phyloP scores from a whole-genome alignment of 2,329 filamentous ascomycete genomes.

The Colletotrichum theobromicola region DNA sequence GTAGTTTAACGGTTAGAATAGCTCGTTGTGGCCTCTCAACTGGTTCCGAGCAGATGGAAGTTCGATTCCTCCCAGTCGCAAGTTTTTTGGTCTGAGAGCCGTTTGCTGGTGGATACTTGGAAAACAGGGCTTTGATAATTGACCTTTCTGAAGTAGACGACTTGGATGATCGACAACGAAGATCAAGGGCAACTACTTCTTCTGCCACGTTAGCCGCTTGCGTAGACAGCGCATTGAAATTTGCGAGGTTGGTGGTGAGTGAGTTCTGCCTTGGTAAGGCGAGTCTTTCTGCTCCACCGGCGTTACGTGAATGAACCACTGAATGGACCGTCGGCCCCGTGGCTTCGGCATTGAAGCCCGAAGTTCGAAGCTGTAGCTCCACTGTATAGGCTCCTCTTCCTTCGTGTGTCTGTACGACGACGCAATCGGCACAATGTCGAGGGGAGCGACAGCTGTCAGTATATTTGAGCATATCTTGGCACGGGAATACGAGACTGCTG shows the following conservation, averaged over 20 bases:
- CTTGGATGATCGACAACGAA: not conserved
- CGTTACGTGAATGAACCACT: conserved; percentile 4
- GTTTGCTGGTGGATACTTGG: not conserved
- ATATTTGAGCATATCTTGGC: not conserved
- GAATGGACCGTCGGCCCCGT: not conserved
- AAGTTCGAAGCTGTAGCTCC: not conserved
- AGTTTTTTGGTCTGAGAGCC: not conserved
- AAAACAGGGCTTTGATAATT: not conserved
- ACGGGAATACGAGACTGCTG: not conserved
- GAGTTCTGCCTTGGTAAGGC: not conserved
- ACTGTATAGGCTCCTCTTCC: conserved; percentile 16
- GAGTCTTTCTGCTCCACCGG: not conserved
- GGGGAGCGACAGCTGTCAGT: not conserved
- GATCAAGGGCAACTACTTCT: not conserved
- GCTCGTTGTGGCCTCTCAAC: conserved; percentile 12
- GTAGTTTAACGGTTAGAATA: conserved; percentile 13
- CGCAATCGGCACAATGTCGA: not conserved
- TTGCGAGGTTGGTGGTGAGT: not conserved
- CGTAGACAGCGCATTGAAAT: not conserved
- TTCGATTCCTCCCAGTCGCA: conserved; percentile 11
- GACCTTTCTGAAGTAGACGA: not conserved
- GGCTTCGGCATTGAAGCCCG: conserved; percentile 10
- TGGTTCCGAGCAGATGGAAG: conserved; percentile 14
- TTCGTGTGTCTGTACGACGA: not conserved
- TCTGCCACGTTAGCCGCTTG: not conserved